phyloP scores from a whole-genome alignment of 495 filamentous ascomycete species.

The Pyrenula aspistea region DNA sequence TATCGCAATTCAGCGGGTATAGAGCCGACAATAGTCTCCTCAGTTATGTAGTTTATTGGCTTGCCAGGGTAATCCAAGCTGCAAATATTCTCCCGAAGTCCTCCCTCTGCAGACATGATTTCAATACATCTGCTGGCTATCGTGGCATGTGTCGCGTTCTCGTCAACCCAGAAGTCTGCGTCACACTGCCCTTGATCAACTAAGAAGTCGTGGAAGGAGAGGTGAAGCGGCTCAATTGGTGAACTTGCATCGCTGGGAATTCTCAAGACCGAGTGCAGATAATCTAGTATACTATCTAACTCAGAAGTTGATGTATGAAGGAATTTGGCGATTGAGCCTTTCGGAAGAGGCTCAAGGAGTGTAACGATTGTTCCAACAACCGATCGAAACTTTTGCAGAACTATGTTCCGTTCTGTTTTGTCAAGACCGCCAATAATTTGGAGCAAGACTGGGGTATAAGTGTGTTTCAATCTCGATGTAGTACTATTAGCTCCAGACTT shows the following conservation, averaged over 20 bases:
- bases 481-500: slow-evolving; percentile 2
- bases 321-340: not conserved
- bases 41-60: slow-evolving; percentile 10
- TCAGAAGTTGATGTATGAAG: slow-evolving; percentile 6
- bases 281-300: slow-evolving; percentile 6
- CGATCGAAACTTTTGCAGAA: slow-evolving; percentile 12
- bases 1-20: slow-evolving; percentile 24
- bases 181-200: slow-evolving; percentile 5
- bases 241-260: slow-evolving; percentile 3
- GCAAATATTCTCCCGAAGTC: slow-evolving; percentile 27
- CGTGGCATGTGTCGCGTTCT: slow-evolving; percentile 5
- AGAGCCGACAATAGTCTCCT: slow-evolving; percentile 6
- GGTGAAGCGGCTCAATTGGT: slow-evolving; percentile 12
- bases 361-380: slow-evolving; percentile 15
- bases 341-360: slow-evolving; percentile 11
- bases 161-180: slow-evolving; percentile 17
- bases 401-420: slow-evolving; percentile 2
- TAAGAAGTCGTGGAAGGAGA: slow-evolving; percentile 20
- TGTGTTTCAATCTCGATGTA: slow-evolving; percentile 10
- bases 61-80: slow-evolving; percentile 14
- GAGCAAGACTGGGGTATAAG: slow-evolving; percentile 16
- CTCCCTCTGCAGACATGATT: slow-evolving; percentile 11
- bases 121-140: slow-evolving; percentile 16
- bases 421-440: slow-evolving; percentile 9
- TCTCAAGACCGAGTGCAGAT: slow-evolving; percentile 15